A percentile compares a stretch with the other conserved stretches of the same genome.
Conservation (phyloP, 768 basidiomycete genomes). For the Kwoniella botswanensis region DNA sequence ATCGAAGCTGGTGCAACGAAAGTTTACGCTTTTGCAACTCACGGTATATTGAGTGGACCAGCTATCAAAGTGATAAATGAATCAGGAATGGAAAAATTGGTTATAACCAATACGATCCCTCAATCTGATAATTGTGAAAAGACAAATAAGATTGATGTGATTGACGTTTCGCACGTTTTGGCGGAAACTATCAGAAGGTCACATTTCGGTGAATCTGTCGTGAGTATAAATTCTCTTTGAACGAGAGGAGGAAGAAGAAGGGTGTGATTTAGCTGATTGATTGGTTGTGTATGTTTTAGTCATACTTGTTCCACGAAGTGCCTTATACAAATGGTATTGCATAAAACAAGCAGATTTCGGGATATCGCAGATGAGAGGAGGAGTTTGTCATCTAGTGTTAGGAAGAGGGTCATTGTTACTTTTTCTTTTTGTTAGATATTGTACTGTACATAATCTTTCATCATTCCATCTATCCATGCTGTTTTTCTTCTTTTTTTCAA, state of each 20-base stretch:
- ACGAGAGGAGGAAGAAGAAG: too few species aligned
- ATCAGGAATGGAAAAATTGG: slow-evolving; percentile 70
- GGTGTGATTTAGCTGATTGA: too few species aligned
- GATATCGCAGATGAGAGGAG: neutral
- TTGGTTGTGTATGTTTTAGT: slow-evolving; percentile 28
- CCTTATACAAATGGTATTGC: slow-evolving; percentile 47
- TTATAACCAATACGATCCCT: slow-evolving; percentile 96
- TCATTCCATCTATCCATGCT: too few species aligned
- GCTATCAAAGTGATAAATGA: slow-evolving; percentile 36
- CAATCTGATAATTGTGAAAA: slow-evolving; percentile 68
- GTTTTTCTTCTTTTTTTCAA: too few species aligned
- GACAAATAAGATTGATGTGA: slow-evolving; percentile 78
- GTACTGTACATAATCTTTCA: too few species aligned
- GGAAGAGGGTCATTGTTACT: neutral
- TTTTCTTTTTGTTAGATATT: neutral
- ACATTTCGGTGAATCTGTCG: slow-evolving; percentile 58
- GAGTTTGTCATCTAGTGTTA: too few species aligned
- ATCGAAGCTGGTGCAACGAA: slow-evolving; percentile 85
- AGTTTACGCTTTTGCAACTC: slow-evolving; percentile 86
- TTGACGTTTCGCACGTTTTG: slow-evolving; percentile 89
- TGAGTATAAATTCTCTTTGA: slow-evolving; percentile 36
- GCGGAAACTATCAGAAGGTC: slow-evolving; percentile 90
- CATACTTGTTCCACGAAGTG: slow-evolving; percentile 58
- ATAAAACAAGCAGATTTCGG: neutral
- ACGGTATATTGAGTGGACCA: slow-evolving; percentile 64